phyloP scores from a whole-genome alignment of 169 alveolate species.

The Plasmodium sp. region DNA sequence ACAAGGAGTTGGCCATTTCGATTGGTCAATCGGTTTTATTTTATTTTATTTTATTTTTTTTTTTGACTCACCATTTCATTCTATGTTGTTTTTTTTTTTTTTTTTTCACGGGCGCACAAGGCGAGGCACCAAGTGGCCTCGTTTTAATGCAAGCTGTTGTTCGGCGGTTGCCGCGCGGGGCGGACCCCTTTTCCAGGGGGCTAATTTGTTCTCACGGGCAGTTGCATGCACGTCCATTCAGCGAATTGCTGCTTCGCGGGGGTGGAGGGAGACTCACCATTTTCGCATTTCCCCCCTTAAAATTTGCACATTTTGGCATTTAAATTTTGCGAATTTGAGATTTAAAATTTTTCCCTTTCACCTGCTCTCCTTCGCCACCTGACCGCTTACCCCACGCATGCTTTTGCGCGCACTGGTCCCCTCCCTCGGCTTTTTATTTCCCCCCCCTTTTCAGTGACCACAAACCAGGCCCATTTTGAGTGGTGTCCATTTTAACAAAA shows the following conservation, averaged over 20 bases:
- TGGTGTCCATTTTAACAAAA: neutral
- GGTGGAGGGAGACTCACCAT: neutral
- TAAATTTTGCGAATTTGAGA: too few relatives aligned
- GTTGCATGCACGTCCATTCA: neutral
- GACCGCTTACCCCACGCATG: neutral
- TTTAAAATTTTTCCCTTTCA: too few relatives aligned
- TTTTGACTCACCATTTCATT: neutral
- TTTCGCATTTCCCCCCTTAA: neutral
- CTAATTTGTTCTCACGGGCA: neutral
- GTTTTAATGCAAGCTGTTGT: neutral
- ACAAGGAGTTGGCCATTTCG: neutral
- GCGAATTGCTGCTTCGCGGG: neutral
- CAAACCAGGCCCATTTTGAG: neutral
- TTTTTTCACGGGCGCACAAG: neutral
- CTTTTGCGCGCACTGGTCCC: neutral
- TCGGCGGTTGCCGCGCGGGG: neutral
- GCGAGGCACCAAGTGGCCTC: neutral
- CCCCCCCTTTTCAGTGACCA: neutral
- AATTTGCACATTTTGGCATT: neutral
- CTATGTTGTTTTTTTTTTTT: neutral
- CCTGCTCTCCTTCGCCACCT: neutral
- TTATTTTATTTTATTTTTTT: too few relatives aligned
- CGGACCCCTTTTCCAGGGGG: neutral
- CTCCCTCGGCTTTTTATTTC: neutral
- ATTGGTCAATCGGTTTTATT: neutral